Conservation (phyloP, 2,329 filamentous ascomycete species). For the Amesomyces nigricolor region DNA sequence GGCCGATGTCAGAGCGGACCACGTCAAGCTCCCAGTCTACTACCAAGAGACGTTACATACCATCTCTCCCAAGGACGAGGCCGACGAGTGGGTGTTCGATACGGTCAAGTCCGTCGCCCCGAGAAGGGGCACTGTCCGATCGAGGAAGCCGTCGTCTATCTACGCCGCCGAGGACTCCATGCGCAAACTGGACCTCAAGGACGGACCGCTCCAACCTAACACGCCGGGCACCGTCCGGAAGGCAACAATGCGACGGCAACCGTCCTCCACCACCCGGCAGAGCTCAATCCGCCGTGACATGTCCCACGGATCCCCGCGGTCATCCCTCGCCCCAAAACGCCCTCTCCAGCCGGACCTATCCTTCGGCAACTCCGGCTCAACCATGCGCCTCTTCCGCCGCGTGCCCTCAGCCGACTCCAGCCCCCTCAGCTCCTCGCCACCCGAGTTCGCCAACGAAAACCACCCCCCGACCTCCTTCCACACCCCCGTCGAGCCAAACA, state of each 20-base stretch:
- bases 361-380: conserved; percentile 89
- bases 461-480: conserved; percentile 41
- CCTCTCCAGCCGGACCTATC: conserved; percentile 85
- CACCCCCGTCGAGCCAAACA: conserved; percentile 50
- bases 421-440: conserved; percentile 34
- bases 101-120: conserved; percentile 72
- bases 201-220: conserved; percentile 52
- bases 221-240: conserved; percentile 57
- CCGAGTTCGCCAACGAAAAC: conserved; percentile 57
- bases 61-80: conserved; percentile 59
- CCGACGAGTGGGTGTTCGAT: conserved; percentile 93
- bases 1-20: conserved; percentile 69
- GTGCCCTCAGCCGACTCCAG: conserved; percentile 65
- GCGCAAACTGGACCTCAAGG: conserved; percentile 55
- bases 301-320: conserved; percentile 39
- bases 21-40: conserved; percentile 68
- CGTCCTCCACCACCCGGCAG: conserved; percentile 31
- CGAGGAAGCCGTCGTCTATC: conserved; percentile 52
- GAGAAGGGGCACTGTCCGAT: conserved; percentile 48
- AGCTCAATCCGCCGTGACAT: conserved; percentile 27
- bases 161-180: conserved; percentile 56
- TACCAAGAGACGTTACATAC: conserved; percentile 88
- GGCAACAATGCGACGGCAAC: conserved; percentile 46
- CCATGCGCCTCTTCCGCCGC: conserved; percentile 83
- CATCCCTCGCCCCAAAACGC: conserved; percentile 54